Percentiles rank a stretch among this genome's conserved stretches.
Conservation (phyloP, 2,329 filamentous ascomycete species). For the Aspergillus intermedius region DNA sequence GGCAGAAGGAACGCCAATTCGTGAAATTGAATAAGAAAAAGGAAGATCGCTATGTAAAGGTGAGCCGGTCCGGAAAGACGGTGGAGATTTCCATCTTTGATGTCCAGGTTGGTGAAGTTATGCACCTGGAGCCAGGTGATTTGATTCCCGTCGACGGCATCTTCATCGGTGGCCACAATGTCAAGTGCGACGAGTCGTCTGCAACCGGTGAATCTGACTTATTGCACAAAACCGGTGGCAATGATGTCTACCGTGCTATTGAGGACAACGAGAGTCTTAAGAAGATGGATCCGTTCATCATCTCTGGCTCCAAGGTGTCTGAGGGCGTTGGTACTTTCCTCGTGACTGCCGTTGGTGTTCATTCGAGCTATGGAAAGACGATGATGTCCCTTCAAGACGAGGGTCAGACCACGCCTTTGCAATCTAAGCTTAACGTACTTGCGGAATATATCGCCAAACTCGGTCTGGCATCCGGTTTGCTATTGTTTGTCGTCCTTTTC, state of each 20-base stretch:
- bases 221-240: slow-evolving; percentile 59
- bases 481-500: slow-evolving; percentile 72
- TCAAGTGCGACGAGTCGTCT: slow-evolving; percentile 68
- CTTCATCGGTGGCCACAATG: slow-evolving; percentile 58
- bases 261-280: slow-evolving; percentile 53
- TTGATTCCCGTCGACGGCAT: slow-evolving; percentile 67
- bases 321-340: slow-evolving; percentile 71
- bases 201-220: slow-evolving; percentile 70
- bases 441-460: slow-evolving; percentile 76
- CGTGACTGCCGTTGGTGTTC: slow-evolving; percentile 65
- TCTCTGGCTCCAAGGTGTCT: slow-evolving; percentile 70
- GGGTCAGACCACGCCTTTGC: slow-evolving; percentile 69
- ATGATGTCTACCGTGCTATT: slow-evolving; percentile 59
- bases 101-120: slow-evolving; percentile 65
- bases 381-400: slow-evolving; percentile 73
- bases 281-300: slow-evolving; percentile 72
- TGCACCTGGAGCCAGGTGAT: slow-evolving; percentile 67
- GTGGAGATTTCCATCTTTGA: slow-evolving; percentile 65
- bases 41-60: slow-evolving; percentile 66
- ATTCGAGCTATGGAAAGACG: slow-evolving; percentile 70
- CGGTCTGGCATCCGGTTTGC: slow-evolving; percentile 62
- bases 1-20: slow-evolving; percentile 75
- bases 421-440: slow-evolving; percentile 68
- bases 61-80: slow-evolving; percentile 66
- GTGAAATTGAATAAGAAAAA: slow-evolving; percentile 76